Percentiles rank a stretch among this genome's conserved stretches.
These are phyloP conservation scores for Immersiella caudata DNA, from an alignment of 495 filamentous ascomycete genomes.

Conservation along the genomic window DNA sequence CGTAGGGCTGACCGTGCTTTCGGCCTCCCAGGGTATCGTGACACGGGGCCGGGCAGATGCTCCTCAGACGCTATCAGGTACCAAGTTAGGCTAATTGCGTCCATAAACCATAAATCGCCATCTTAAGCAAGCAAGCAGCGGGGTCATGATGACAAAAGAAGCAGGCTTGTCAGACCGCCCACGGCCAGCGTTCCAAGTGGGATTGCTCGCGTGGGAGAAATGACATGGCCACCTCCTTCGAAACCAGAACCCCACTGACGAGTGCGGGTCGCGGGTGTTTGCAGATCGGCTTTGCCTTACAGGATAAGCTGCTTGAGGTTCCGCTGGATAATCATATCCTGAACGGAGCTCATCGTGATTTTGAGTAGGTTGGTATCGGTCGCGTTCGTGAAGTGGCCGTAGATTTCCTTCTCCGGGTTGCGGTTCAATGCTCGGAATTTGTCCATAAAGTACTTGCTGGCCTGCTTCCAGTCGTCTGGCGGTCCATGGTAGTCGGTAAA, in stretches of 20 bases:
- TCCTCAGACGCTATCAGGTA: not conserved
- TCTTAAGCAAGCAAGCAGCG: not conserved
- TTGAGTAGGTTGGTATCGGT: conserved; percentile 95
- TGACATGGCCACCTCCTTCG: not conserved
- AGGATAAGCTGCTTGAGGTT: conserved; percentile 94
- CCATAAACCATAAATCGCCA: not conserved
- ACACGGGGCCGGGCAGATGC: not conserved
- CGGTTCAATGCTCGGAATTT: conserved; percentile 87
- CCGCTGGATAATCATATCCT: conserved; percentile 99
- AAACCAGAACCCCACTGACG: not conserved
- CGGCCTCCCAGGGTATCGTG: not conserved
- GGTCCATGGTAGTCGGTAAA: conserved; percentile 85
- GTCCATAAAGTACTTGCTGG: conserved; percentile 84
- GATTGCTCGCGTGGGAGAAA: not conserved
- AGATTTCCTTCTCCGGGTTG: conserved; percentile 84
- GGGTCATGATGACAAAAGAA: not conserved
- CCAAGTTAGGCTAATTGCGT: conserved; percentile 1
- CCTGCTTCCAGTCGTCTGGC: conserved; percentile 57
- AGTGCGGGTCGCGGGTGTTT: not conserved
- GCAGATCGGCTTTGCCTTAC: conserved; percentile 52
- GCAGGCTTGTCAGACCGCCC: not conserved
- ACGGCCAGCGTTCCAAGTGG: not conserved
- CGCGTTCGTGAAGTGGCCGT: conserved; percentile 91
- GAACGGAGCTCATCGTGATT: conserved; percentile 95
- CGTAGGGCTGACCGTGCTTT: not conserved